Percentiles rank a stretch among this genome's conserved stretches.
Conservation (phyloP, 2,329 filamentous ascomycete species). For the Lachnellula willkommii region DNA sequence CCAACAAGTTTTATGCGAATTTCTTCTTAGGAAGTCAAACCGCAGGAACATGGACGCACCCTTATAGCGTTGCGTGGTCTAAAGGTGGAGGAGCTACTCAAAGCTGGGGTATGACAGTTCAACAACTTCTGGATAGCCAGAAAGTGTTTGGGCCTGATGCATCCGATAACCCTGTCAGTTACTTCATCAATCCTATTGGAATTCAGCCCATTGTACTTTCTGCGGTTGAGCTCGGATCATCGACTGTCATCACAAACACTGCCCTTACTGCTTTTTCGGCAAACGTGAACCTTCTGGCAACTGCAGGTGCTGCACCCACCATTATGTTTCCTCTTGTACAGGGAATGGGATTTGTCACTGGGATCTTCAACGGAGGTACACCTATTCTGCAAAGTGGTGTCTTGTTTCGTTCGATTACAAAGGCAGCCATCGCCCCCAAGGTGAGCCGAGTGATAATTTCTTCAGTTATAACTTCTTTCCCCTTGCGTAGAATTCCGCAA, state of each 20-base stretch:
- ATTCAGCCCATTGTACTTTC: slow-evolving; percentile 79
- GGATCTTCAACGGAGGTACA: slow-evolving; percentile 61
- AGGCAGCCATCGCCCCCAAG: slow-evolving; percentile 50
- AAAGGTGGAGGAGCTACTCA: slow-evolving; percentile 55
- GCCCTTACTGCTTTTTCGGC: slow-evolving; percentile 53
- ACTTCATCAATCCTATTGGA: slow-evolving; percentile 75
- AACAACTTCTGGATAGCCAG: slow-evolving; percentile 65
- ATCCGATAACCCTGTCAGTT: slow-evolving; percentile 55
- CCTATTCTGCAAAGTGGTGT: slow-evolving; percentile 71
- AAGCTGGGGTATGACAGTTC: slow-evolving; percentile 74
- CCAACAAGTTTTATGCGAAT: slow-evolving; percentile 80
- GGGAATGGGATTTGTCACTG: slow-evolving; percentile 85
- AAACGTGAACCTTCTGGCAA: slow-evolving; percentile 61
- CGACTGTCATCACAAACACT: slow-evolving; percentile 52
- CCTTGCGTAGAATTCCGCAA: too few relatives aligned
- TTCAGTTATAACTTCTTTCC: too few relatives aligned
- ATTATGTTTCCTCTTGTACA: slow-evolving; percentile 81
- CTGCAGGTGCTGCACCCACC: slow-evolving; percentile 47
- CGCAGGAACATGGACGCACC: slow-evolving; percentile 67
- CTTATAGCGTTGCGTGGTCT: slow-evolving; percentile 65
- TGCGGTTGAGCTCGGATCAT: slow-evolving; percentile 62
- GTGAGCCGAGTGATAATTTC: not conserved
- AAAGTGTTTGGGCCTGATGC: slow-evolving; percentile 59
- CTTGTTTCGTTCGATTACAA: slow-evolving; percentile 65
- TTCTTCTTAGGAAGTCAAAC: slow-evolving; percentile 71